Conservation (phyloP, 257 asterid species). For the Solanum phureja region DNA sequence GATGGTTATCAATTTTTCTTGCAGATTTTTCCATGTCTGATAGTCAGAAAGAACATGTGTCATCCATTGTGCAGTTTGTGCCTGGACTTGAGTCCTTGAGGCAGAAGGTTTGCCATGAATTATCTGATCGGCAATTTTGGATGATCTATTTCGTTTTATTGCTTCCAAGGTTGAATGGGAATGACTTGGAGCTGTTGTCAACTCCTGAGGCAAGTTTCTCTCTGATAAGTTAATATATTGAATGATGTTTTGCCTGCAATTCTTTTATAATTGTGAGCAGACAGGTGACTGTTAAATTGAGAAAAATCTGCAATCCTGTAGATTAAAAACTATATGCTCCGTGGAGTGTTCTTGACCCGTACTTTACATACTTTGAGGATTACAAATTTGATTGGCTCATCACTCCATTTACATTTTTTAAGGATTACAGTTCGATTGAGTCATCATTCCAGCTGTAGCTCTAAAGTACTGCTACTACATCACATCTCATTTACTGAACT, state of each 20-base stretch:
- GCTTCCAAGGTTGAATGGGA: slow-evolving; percentile 60
- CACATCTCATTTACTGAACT: background rate
- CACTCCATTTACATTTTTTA: background rate
- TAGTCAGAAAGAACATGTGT: slow-evolving; percentile 60
- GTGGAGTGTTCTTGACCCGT: background rate
- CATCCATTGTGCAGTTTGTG: slow-evolving; percentile 47
- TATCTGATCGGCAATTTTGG: slow-evolving; percentile 59
- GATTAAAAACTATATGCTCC: background rate
- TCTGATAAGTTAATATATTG: background rate
- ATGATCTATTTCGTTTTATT: slow-evolving; percentile 60
- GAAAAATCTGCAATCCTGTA: background rate
- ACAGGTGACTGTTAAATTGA: background rate
- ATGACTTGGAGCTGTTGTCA: slow-evolving; percentile 47
- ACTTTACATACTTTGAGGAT: background rate
- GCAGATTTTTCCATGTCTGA: slow-evolving; percentile 56
- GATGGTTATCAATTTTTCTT: slow-evolving; percentile 8
- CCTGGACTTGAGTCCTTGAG: slow-evolving; percentile 48
- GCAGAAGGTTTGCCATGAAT: slow-evolving; percentile 38
- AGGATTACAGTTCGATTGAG: background rate
- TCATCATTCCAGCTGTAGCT: background rate
- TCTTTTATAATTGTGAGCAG: background rate
- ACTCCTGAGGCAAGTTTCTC: slow-evolving; percentile 56
- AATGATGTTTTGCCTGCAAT: background rate
- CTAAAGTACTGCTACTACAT: background rate
- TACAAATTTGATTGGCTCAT: background rate